Evolutionary conservation across 2,329 filamentous ascomycete genomes (phyloP), one percentile per base, ranked within the genome.

Genomic region (Trichophyton simii): DNA sequence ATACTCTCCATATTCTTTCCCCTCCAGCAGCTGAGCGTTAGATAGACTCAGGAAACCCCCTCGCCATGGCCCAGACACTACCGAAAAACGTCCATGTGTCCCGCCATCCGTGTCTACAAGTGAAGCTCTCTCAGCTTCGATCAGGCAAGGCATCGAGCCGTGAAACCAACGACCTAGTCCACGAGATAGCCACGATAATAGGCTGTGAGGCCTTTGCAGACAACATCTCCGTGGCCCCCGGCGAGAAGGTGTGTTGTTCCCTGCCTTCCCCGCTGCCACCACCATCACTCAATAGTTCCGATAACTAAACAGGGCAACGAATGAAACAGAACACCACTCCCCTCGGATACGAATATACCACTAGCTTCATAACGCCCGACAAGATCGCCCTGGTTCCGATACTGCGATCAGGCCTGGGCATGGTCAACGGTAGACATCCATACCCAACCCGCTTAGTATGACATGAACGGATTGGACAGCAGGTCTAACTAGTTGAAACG

Each of bases 111-210:
- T 95, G 89, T 75, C 81, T 96, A 48, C 80, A 82, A 68, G 89
- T 88, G 67, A 97, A 97, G 80, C 84, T 97, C 69, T 91, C 88
- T 67, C 89, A 94, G 77, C 83, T 97, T 55, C 87, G 92, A 63
- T 94, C 89, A 46, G 80, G 83, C 61, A 80, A 78, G 48, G 84
- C 88, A 58, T 83, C 80, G 63, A 80, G 89, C 2, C 82, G 85
- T 63, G 89, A 96, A 61, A 91, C 89, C 67, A 91, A 91, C 75
- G 76, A 82, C 6, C 80, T 97, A 57, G 83, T 96, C 64, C 85
- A 96, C 72, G 91, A 97, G 65, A 95, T 97, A 65, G 79, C 89
- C 6, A 80, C 89, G 44, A 88, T 97, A 63, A 77, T 97, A 20
- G 88, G 85, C 54, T 88, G 86, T 65, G 91, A 96, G 74, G 91